phyloP scores from a whole-genome alignment of 495 filamentous ascomycete genomes.

The Podospora anserina region DNA sequence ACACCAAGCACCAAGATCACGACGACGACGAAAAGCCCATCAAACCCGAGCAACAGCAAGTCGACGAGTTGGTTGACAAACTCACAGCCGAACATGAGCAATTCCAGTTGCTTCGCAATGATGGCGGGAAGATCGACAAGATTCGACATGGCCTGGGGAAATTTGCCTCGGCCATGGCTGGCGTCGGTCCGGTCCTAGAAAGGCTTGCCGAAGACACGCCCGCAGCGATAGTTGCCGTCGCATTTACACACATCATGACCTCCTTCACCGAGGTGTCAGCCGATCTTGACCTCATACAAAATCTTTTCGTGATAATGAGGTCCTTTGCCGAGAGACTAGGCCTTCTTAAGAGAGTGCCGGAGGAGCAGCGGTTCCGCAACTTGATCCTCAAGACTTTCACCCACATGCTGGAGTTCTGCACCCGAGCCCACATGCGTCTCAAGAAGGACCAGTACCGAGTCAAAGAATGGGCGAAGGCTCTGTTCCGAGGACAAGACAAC shows the following conservation, averaged over 20 bases:
- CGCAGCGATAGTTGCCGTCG: slow-evolving; percentile 5
- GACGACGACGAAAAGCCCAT: not conserved
- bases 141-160: slow-evolving; percentile 1
- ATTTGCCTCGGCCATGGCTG: slow-evolving; percentile 6
- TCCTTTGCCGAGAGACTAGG: slow-evolving; percentile 5
- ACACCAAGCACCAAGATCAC: not conserved
- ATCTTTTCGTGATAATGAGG: slow-evolving; percentile 10
- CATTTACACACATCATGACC: slow-evolving; percentile 9
- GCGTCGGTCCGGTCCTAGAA: not conserved
- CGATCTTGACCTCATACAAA: slow-evolving; percentile 4
- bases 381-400: slow-evolving; percentile 11
- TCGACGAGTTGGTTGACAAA: not conserved
- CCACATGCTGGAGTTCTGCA: slow-evolving; percentile 7
- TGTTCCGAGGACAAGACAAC: slow-evolving; percentile 4
- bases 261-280: slow-evolving; percentile 8
- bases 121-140: slow-evolving; percentile 2
- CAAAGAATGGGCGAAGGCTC: slow-evolving; percentile 9
- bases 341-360: not conserved
- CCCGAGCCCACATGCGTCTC: not conserved
- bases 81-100: slow-evolving; percentile 5
- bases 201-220: not conserved
- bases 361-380: slow-evolving; percentile 8
- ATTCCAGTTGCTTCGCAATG: slow-evolving; percentile 4
- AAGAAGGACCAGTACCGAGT: slow-evolving; percentile 8
- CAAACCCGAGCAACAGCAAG: not conserved